These are phyloP conservation scores for Ophiobolus disseminans DNA, from an alignment of 2,329 filamentous ascomycete genomes.

Conservation along the genomic window DNA sequence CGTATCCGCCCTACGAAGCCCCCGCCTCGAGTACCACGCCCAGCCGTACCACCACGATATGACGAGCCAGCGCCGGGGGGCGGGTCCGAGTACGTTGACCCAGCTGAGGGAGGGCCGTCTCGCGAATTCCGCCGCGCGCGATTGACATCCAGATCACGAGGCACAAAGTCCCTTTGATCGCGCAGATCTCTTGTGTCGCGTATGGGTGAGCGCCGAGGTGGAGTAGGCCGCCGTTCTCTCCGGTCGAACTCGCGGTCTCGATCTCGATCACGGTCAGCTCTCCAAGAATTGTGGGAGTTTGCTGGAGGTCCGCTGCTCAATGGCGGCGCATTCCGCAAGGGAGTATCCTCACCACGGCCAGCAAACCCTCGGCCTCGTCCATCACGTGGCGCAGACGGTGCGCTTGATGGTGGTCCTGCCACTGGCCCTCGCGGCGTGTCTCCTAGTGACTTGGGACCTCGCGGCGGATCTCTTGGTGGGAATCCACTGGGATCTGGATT, in stretches of 20 bases:
- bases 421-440: constrained; percentile 61
- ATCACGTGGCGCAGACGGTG: constrained; percentile 59
- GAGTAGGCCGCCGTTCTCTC: constrained; percentile 67
- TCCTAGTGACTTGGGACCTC: constrained; percentile 80
- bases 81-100: constrained; percentile 71
- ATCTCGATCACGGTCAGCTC: constrained; percentile 57
- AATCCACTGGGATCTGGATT: constrained; percentile 39
- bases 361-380: constrained; percentile 67
- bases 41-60: constrained; percentile 61
- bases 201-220: constrained; percentile 68
- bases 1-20: constrained; percentile 52
- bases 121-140: constrained; percentile 72
- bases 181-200: constrained; percentile 63
- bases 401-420: constrained; percentile 35
- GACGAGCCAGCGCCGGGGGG: constrained; percentile 64
- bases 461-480: constrained; percentile 68
- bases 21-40: constrained; percentile 57
- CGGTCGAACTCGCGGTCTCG: constrained; percentile 64
- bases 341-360: constrained; percentile 66
- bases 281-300: constrained; percentile 60
- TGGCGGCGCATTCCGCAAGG: constrained; percentile 63
- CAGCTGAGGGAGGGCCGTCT: constrained; percentile 75
- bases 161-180: constrained; percentile 68
- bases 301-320: constrained; percentile 42
- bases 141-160: constrained; percentile 70